phyloP scores from a whole-genome alignment of 768 basidiomycete species.

The Paxillus ammoniavirescens region DNA sequence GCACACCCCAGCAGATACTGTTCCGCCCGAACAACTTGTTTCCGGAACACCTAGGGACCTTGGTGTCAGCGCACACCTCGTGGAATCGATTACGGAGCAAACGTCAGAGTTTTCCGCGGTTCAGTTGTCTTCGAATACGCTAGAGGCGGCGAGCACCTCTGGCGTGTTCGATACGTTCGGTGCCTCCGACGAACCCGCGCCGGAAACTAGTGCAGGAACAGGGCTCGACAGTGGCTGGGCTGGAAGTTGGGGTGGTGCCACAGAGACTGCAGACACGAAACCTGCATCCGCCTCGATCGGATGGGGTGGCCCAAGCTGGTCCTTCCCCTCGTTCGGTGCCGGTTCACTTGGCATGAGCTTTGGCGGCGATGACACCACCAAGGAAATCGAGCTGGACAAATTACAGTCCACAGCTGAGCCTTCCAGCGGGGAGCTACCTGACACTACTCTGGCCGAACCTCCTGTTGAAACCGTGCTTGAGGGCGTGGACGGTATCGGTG shows the following conservation, averaged over 20 bases:
- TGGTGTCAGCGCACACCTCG: background rate
- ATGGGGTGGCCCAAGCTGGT: slow-evolving; percentile 1
- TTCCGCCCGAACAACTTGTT: slow-evolving; percentile 21
- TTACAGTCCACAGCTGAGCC: background rate
- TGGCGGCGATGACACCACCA: background rate
- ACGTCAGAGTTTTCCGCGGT: slow-evolving; percentile 5
- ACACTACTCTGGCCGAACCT: background rate
- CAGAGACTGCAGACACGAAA: background rate
- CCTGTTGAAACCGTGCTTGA: background rate
- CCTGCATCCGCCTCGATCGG: background rate
- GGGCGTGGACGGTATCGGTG: background rate
- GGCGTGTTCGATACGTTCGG: background rate
- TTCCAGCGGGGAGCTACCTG: background rate
- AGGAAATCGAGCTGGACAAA: background rate
- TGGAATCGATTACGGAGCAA: slow-evolving; percentile 8
- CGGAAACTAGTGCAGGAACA: background rate
- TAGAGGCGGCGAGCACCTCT: background rate
- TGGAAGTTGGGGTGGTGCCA: background rate
- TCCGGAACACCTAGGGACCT: slow-evolving; percentile 3
- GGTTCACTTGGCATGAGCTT: background rate
- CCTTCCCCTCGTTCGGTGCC: background rate
- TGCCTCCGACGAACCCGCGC: background rate
- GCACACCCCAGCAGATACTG: slow-evolving; percentile 29
- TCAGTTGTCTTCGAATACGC: slow-evolving; percentile 1
- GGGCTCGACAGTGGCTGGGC: slow-evolving; percentile 4